Evolutionary conservation across 129 eudicot genomes (phyloP), one percentile per base, ranked within the genome.

Genomic region (Tagetes erecta): DNA sequence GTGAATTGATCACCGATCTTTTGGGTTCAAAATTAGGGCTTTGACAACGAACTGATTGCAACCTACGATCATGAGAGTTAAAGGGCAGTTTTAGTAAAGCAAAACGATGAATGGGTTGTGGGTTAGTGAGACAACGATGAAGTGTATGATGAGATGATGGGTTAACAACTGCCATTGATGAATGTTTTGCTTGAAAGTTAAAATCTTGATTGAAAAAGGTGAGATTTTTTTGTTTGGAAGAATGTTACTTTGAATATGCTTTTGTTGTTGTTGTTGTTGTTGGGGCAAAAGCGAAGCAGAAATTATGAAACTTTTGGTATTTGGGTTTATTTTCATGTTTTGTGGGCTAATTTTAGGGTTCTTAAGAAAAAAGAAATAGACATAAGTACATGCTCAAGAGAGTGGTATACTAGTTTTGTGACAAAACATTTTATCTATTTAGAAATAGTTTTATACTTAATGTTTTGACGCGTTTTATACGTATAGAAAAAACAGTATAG

Each of bases 141-240:
- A 69, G 70, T 33, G 84, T 57, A 1, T 50, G 75, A 8, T 73
- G 84, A 55, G 81, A 73, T 33, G 78, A 76, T 40, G 86, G 63
- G 49, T 78, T 79, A 78, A 81, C 81, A 50, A 80, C 76, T 47
- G 87, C 91, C 91, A 83, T 83, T 78, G 80, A 68, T 68, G 75
- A 67, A 55, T 38, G 50, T 2, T 50, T 50, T 64, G 72, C 27
- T 66, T 35, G 13, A 37, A 75, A 45, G 72, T 76, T 10, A 10
- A 20, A 27, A 55, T 55, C 35, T 20, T 53, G 34, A 75, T 39
- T 49, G 52, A 53, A 76, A 53, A 14, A 76, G 39, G 62, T 68
- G 74, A 74, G 60, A 35, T 55, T 56, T 46, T 30, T 67, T 20
- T 20, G 27, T 20, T 20, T 20, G 27, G 27, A 20, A 68, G 51